Conservation (phyloP, 345 rosid genomes). For the Gossypium rotundifolium region DNA sequence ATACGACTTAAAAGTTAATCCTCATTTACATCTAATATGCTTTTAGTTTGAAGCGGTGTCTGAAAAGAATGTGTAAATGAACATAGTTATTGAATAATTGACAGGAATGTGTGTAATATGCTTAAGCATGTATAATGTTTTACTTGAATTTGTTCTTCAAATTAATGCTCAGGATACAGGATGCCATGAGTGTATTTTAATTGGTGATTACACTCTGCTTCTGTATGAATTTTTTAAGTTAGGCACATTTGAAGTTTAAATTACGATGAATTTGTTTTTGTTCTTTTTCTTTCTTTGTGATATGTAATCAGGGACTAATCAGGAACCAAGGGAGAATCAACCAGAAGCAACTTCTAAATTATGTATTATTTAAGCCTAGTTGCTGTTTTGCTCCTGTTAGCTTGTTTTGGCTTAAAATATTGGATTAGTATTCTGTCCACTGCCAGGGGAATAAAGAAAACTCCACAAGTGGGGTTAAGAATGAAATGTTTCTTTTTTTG, state of each 20-base stretch:
- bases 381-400: not conserved
- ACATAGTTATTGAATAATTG: not conserved
- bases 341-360: conserved; percentile 26
- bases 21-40: too few species aligned
- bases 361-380: conserved; percentile 16
- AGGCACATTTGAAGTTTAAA: not conserved
- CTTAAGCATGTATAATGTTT: not conserved
- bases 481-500: too few species aligned
- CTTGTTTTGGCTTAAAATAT: not conserved
- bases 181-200: too few species aligned
- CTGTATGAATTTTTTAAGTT: not conserved
- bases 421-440: too few species aligned
- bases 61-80: not conserved
- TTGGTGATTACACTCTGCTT: not conserved
- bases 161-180: too few species aligned
- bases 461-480: too few species aligned
- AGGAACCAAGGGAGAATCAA: conserved; percentile 23
- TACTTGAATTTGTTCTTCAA: not conserved
- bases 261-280: not conserved
- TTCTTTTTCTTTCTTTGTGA: not conserved
- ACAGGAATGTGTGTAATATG: not conserved
- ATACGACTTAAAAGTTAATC: not conserved
- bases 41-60: too few species aligned
- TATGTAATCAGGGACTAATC: not conserved
- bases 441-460: too few species aligned